Conservation (phyloP, 2,329 filamentous ascomycete genomes). For the Purpureocillium lavendulum region DNA sequence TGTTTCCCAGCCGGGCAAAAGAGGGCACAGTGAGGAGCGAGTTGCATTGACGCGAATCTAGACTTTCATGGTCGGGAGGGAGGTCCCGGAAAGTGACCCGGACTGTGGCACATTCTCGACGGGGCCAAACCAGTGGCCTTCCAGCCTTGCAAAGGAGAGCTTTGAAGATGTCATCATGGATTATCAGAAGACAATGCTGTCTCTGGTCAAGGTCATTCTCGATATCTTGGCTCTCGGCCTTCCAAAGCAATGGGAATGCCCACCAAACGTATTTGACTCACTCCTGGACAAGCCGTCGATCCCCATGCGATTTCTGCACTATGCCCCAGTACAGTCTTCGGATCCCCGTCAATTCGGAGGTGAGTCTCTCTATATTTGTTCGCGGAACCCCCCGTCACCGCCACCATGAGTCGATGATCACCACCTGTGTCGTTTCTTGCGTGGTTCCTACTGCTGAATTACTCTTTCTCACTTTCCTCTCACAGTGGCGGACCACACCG, state of each 20-base stretch:
- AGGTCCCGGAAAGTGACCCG: constrained; percentile 1
- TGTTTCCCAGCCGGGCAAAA: too few relatives aligned
- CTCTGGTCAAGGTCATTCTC: not conserved
- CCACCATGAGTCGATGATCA: too few relatives aligned
- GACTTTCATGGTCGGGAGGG: constrained; percentile 5
- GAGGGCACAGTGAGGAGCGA: too few relatives aligned
- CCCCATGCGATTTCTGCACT: constrained; percentile 16
- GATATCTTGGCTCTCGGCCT: not conserved
- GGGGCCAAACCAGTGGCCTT: constrained; percentile 3
- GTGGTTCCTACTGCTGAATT: too few relatives aligned
- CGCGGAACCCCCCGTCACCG: too few relatives aligned
- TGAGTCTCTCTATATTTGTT: not conserved
- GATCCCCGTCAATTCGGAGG: constrained; percentile 16
- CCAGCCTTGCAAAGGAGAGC: not conserved
- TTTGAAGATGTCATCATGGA: constrained; percentile 1
- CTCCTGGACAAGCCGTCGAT: constrained; percentile 2
- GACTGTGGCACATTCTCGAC: constrained; percentile 3
- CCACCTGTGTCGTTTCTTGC: too few relatives aligned
- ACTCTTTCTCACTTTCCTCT: too few relatives aligned
- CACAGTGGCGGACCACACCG: constrained; percentile 19
- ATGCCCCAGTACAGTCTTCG: constrained; percentile 12
- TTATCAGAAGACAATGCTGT: not conserved
- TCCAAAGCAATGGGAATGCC: not conserved
- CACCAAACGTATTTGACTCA: not conserved
- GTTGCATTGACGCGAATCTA: too few relatives aligned